A percentile compares a stretch with the other conserved stretches of the same genome.
These are phyloP conservation scores for Prunus mume DNA, from an alignment of 306 rosid genomes.

Conservation along the genomic window DNA sequence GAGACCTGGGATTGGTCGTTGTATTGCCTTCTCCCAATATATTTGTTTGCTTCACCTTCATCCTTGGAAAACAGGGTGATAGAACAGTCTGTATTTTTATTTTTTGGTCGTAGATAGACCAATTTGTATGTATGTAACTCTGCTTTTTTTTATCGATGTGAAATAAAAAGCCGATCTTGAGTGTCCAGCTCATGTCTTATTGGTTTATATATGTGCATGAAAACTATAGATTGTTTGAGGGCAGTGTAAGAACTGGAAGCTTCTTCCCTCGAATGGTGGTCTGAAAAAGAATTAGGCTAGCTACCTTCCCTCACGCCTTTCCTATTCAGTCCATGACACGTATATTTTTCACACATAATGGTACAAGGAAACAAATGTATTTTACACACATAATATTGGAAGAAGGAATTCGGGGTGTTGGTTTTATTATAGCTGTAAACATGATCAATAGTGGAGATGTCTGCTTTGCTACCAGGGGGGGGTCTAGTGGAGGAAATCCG, in stretches of 20 bases:
- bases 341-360: too few species aligned
- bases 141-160: neutral
- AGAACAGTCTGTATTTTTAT: neutral
- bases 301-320: too few species aligned
- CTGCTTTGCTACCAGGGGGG: too few species aligned
- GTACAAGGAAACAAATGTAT: too few species aligned
- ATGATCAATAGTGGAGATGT: too few species aligned
- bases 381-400: too few species aligned
- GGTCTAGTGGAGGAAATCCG: too few species aligned
- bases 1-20: neutral
- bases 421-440: too few species aligned
- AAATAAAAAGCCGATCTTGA: neutral
- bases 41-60: constrained; percentile 6
- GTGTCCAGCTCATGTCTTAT: neutral
- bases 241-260: neutral
- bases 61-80: neutral
- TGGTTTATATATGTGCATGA: neutral
- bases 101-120: neutral
- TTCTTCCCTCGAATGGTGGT: too few species aligned
- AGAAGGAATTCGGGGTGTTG: too few species aligned
- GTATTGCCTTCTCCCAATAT: neutral
- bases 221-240: neutral
- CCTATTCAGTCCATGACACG: too few species aligned
- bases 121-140: neutral
- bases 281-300: neutral